phyloP scores from a whole-genome alignment of 2,329 filamentous ascomycete species.

The Zymoseptoria passerinii region DNA sequence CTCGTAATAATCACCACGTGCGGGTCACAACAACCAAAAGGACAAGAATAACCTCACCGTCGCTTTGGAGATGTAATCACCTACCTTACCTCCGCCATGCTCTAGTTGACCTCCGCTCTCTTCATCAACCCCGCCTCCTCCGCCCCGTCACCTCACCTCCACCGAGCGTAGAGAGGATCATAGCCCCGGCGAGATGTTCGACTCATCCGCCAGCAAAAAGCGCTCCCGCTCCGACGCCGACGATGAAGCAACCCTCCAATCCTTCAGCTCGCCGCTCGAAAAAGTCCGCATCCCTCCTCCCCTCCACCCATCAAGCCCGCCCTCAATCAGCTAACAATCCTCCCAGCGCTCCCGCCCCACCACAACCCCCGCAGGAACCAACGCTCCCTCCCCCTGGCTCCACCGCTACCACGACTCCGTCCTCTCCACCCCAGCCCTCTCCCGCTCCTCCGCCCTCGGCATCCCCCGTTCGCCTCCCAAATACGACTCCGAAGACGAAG shows the following conservation, averaged over 20 bases:
- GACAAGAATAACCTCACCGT: not conserved
- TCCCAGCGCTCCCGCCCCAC: constrained; percentile 15
- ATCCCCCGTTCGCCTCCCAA: constrained; percentile 16
- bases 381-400: constrained; percentile 7
- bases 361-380: constrained; percentile 8
- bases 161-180: no score
- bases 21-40: not conserved
- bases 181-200: constrained; percentile 2
- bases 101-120: not conserved
- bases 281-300: constrained; percentile 8
- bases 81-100: not conserved
- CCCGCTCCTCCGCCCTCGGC: constrained; percentile 6
- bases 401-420: constrained; percentile 21
- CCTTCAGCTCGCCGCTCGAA: constrained; percentile 5
- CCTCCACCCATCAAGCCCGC: not conserved
- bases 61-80: not conserved
- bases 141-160: no score
- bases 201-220: constrained; percentile 12
- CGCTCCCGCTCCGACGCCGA: constrained; percentile 10
- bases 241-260: constrained; percentile 2
- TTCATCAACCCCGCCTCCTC: not conserved
- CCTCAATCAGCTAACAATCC: constrained; percentile 1
- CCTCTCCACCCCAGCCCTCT: constrained; percentile 20
- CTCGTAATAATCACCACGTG: not conserved
- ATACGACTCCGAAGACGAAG: constrained; percentile 26